Evolutionary conservation across 371 early-diverging fungal genomes (phyloP), one percentile per base, ranked within the genome.

Genomic region (Haplosporangium sp.): DNA sequence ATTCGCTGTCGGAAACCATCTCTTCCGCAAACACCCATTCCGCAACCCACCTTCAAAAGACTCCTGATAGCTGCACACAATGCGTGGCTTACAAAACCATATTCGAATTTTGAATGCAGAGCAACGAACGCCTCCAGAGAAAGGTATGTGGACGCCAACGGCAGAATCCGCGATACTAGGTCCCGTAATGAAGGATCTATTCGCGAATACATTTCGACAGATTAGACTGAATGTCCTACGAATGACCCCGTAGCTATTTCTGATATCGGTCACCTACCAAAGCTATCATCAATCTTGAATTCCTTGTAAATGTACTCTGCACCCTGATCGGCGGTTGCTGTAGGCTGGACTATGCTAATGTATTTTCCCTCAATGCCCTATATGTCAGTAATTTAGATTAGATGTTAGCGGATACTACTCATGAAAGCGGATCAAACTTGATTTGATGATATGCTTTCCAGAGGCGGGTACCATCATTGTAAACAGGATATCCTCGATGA

Each of bases 81-180:
- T 0, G 98, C 98, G 74, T 98, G 96, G 66, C 89, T 93, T 41
- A 96, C 92, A 8, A 91, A 89, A 1, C 99, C 99, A 59, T 89
- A 94, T 56, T 92, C 91, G 52, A 93, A 94, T 9, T 86, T 82
- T 3, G 94, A 86, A 66, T 92, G 92, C 1, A 85, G 81, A 14
- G 90, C 87, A 14, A 93, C 84, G 80, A 95, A 98, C 5, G 89
- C 85, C 20, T 91, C 86, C 21, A 96, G 81, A 3, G 88, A 88
- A 41, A 81, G 74, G 79, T 93, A 93, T 72, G 92, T 88, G 0
- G 89, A 86, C 6, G 95, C 93, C 6, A 95, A 70, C 9, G 94
- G 95, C 18, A 95, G 61, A 7, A 97, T 83, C 55, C 93, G 90
- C 55, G 88, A 85, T 0, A 92, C 91, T 47, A 97, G 73, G 51